A percentile compares a stretch with the other conserved stretches of the same genome.
These are phyloP conservation scores for Colletotrichum spaethianum DNA, from an alignment of 2,329 filamentous ascomycete species.

Conservation along the genomic window DNA sequence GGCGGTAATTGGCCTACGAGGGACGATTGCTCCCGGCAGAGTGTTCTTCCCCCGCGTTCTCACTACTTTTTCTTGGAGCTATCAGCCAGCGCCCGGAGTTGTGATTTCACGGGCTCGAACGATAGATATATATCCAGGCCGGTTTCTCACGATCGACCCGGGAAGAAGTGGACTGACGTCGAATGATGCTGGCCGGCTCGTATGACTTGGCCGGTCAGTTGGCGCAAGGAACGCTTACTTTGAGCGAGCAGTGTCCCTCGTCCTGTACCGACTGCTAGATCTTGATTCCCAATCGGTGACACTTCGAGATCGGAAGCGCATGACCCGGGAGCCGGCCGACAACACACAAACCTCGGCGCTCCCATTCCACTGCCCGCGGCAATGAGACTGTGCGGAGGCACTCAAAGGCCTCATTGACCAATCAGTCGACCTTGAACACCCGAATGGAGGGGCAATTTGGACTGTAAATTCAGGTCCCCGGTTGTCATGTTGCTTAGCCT, in stretches of 20 bases:
- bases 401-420: not conserved
- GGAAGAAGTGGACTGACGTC: not conserved
- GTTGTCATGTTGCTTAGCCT: constrained; percentile 15
- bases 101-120: constrained; percentile 26
- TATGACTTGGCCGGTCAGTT: not conserved
- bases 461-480: not conserved
- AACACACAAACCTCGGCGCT: not conserved
- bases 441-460: not conserved
- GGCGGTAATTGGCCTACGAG: constrained; percentile 35
- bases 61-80: not conserved
- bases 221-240: not conserved
- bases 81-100: constrained; percentile 13
- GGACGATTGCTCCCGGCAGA: constrained; percentile 31
- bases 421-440: not conserved
- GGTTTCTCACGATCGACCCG: not conserved
- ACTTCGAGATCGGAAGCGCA: not conserved
- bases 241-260: not conserved
- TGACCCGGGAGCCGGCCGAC: not conserved
- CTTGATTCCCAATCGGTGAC: not conserved
- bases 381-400: not conserved
- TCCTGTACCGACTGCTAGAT: not conserved
- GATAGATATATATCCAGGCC: not conserved
- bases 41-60: constrained; percentile 30
- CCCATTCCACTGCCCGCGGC: not conserved
- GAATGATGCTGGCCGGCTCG: not conserved